These are phyloP conservation scores for Hemileccinum rubropunctum DNA, from an alignment of 768 basidiomycete species.

Conservation along the genomic window DNA sequence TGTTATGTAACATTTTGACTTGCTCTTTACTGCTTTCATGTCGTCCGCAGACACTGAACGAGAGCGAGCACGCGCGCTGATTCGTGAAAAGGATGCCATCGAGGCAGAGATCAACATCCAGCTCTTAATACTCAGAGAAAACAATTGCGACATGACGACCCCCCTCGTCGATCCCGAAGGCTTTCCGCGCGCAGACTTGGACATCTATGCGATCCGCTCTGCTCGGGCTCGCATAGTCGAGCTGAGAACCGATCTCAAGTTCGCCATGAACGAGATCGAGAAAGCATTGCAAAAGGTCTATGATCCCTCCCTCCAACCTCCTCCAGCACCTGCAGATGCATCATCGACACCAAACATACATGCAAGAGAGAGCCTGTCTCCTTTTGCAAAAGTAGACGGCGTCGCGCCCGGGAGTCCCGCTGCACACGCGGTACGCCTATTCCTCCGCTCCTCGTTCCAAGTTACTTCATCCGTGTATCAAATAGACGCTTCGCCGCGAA, in stretches of 20 bases:
- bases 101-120: constrained; percentile 69
- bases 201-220: constrained; percentile 73
- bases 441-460: not conserved
- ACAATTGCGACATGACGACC: constrained; percentile 62
- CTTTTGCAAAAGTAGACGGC: constrained; percentile 81
- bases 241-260: constrained; percentile 73
- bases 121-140: constrained; percentile 57
- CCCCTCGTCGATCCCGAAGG: constrained; percentile 85
- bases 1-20: constrained; percentile 11
- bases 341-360: constrained; percentile 21
- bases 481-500: constrained; percentile 62
- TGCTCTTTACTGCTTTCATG: constrained; percentile 32
- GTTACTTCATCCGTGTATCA: not conserved
- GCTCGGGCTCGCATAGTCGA: constrained; percentile 79
- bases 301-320: constrained; percentile 35
- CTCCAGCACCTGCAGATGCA: constrained; percentile 22
- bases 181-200: constrained; percentile 85
- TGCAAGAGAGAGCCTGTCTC: constrained; percentile 23
- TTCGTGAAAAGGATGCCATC: constrained; percentile 66
- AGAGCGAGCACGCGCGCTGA: constrained; percentile 61
- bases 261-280: constrained; percentile 63
- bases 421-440: constrained; percentile 63
- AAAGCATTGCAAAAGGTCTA: constrained; percentile 70
- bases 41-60: constrained; percentile 43
- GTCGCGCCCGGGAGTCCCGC: constrained; percentile 85